Base-by-base conservation (phyloP, 1,139 yeast species). In the Suhomyces coccinellae region DNA sequence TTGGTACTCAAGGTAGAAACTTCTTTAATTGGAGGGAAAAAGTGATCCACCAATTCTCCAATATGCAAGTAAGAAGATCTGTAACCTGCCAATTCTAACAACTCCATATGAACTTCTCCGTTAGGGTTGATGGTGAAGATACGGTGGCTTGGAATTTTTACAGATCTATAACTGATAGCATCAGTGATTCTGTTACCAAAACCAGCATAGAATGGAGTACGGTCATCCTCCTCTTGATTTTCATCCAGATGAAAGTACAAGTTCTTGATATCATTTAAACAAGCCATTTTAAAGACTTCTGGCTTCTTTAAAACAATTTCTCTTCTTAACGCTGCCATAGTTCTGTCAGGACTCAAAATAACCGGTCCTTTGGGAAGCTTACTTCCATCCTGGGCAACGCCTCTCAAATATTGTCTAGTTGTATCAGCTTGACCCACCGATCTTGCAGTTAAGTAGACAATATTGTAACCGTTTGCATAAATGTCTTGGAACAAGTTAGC, bases 101-200 rank as follows among this genome's bases (percentile, higher is more conserved):
- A 76, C 66, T 95, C 99, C 96, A 95, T 86, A 70, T 89, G 97
- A 29, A 95, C 99, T 55, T 95, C 99, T 2, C 98, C 97, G 52
- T 88, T 89, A 0, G 98, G 93, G 58, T 95, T 93, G 55, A 95
- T 95, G 4, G 99, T 95, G 63, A 95, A 95, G 38, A 95, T 91
- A 51, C 97, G 76, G 35, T 97, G 95, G 28, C 96, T 84, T 2
- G 99, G 99, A 8, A 95, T 88, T 11, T 95, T 90, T 4, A 93
- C 99, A 11, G 93, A 86, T 56, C 99, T 75, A 64, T 95, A 95
- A 47, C 97, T 88, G 45, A 95, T 77, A 6, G 99, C 99, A 69
- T 95, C 99, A 0, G 99, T 95, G 49, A 95, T 93, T 55, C 96
- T 75, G 62, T 95, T 95, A 17, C 99, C 99, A 63, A 95, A 95